Conservation (phyloP, 176 grass and related monocot genomes). For the Cenchrus purpureus region DNA sequence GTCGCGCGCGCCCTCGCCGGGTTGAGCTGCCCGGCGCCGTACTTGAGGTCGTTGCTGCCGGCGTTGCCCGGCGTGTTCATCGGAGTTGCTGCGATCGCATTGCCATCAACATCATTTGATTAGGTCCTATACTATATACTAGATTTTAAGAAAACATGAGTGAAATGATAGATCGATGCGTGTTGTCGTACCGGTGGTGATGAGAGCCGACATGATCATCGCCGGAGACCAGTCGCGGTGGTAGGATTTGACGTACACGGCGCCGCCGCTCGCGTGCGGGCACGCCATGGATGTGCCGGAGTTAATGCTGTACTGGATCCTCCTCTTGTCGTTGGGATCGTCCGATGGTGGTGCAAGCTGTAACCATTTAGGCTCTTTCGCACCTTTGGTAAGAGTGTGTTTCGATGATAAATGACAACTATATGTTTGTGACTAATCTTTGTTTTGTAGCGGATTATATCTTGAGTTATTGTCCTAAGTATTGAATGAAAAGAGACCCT, state of each 20-base stretch:
- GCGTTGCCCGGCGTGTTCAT: slow-evolving; percentile 41
- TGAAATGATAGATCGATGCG: too few species aligned
- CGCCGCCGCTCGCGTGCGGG: not conserved
- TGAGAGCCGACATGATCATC: slow-evolving; percentile 56
- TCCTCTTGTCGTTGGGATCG: not conserved
- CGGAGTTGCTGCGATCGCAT: slow-evolving; percentile 36
- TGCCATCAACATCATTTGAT: not conserved
- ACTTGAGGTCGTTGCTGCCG: slow-evolving; percentile 37
- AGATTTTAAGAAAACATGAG: not conserved
- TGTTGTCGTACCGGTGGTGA: slow-evolving; percentile 49
- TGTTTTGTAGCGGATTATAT: too few species aligned
- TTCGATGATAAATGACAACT: too few species aligned
- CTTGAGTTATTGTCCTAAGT: too few species aligned
- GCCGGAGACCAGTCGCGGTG: slow-evolving; percentile 58
- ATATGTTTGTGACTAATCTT: too few species aligned
- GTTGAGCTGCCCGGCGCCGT: slow-evolving; percentile 40
- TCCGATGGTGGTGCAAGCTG: not conserved
- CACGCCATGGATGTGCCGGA: not conserved
- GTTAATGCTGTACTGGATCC: slow-evolving; percentile 29
- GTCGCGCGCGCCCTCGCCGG: not conserved
- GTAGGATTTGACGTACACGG: slow-evolving; percentile 55
- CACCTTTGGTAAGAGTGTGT: too few species aligned
- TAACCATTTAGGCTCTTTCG: too few species aligned
- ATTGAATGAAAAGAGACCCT: too few species aligned
- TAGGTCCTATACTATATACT: not conserved